Percentiles rank a stretch among this genome's conserved stretches.
Evolutionary conservation across 495 filamentous ascomycete species (phyloP).

Genomic region (Cudoniella acicularis): DNA sequence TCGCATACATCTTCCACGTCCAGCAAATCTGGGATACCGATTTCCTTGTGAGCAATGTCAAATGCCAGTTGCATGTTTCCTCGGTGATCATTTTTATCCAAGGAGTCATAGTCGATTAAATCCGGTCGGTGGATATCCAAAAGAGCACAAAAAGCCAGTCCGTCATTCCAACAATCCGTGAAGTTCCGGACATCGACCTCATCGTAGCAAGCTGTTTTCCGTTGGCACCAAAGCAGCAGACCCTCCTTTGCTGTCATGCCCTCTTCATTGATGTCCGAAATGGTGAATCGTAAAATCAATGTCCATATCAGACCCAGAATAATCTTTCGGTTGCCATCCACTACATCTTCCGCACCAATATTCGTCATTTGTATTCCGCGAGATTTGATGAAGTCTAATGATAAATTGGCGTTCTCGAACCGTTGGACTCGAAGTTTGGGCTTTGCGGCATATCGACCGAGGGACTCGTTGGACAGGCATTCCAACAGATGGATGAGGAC

Average conservation of each 20-base stretch:
- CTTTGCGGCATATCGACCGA: conserved; percentile 92
- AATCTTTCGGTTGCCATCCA: conserved; percentile 96
- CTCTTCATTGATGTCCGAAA: conserved; percentile 97
- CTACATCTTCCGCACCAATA: conserved; percentile 96
- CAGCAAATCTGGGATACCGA: conserved; percentile 91
- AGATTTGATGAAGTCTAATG: conserved; percentile 86
- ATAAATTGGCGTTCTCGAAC: conserved; percentile 97
- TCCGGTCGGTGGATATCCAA: conserved; percentile 97
- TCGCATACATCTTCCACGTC: conserved; percentile 99
- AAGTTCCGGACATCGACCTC: conserved; percentile 94
- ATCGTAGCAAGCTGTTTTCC: conserved; percentile 97
- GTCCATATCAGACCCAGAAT: conserved; percentile 97
- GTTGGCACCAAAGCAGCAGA: conserved; percentile 91
- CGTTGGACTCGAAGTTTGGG: conserved; percentile 94
- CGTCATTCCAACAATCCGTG: conserved; percentile 94
- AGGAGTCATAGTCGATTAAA: conserved; percentile 88
- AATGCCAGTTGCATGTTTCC: conserved; percentile 98
- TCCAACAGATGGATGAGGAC: conserved; percentile 95
- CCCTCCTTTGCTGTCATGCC: conserved; percentile 98
- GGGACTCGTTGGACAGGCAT: conserved; percentile 86
- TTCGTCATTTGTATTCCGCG: conserved; percentile 95
- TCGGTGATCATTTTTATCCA: conserved; percentile 92
- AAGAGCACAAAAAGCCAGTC: conserved; percentile 91
- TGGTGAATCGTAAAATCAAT: conserved; percentile 93
- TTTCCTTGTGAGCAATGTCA: conserved; percentile 91